A percentile compares a stretch with the other conserved stretches of the same genome.
These are phyloP conservation scores for Moringa oleifera DNA, from an alignment of 345 rosid species.

Conservation along the genomic window DNA sequence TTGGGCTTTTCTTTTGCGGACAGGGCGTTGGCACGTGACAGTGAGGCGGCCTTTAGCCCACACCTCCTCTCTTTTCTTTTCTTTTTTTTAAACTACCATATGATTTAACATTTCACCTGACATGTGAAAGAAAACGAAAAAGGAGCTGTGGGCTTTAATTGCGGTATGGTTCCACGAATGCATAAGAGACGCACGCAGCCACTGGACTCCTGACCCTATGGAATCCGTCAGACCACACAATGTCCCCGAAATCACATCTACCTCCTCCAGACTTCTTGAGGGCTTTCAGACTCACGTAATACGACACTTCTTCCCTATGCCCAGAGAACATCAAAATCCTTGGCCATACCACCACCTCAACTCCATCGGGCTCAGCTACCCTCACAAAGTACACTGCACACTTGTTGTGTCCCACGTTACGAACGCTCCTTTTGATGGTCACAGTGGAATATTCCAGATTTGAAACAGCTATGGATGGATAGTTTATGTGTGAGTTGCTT, in stretches of 20 bases:
- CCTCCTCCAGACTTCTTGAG: slow-evolving; percentile 35
- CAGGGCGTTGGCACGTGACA: too few species aligned
- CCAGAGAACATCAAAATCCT: slow-evolving; percentile 35
- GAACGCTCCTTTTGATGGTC: slow-evolving; percentile 47
- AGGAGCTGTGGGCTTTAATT: too few species aligned
- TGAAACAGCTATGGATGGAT: slow-evolving; percentile 55
- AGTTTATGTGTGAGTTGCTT: slow-evolving; percentile 20
- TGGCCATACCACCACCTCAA: slow-evolving; percentile 59
- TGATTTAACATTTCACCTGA: too few species aligned
- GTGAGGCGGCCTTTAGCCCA: too few species aligned
- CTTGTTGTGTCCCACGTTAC: slow-evolving; percentile 41
- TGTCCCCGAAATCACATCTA: slow-evolving; percentile 61
- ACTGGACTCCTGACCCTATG: slow-evolving; percentile 62
- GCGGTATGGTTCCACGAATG: too few species aligned
- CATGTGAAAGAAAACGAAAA: too few species aligned
- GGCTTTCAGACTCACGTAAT: slow-evolving; percentile 45
- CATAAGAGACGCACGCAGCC: slow-evolving; percentile 42
- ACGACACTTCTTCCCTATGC: slow-evolving; percentile 30
- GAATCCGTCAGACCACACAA: slow-evolving; percentile 54
- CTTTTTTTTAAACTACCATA: too few species aligned
- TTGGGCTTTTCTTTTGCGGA: too few species aligned
- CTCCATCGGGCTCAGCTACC: slow-evolving; percentile 45
- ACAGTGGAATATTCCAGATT: slow-evolving; percentile 33
- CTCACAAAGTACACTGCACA: slow-evolving; percentile 31
- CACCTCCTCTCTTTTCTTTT: too few species aligned